Evolutionary conservation across 2,329 filamentous ascomycete genomes (phyloP).

Genomic region (Daldinia sp.): DNA sequence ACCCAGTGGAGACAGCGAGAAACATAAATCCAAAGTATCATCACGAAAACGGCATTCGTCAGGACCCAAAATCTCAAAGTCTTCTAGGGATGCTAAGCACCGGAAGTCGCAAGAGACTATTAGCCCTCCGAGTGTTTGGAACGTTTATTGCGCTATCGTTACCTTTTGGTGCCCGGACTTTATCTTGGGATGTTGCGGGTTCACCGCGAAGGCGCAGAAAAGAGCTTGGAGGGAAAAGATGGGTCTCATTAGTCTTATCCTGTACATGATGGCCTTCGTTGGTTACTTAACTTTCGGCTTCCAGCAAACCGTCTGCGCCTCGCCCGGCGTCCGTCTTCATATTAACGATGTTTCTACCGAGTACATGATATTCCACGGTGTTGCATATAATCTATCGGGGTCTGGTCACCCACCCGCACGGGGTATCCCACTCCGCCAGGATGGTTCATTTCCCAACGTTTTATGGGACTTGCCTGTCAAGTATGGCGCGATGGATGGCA

Average conservation of each 20-base stretch:
- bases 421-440: slow-evolving; percentile 72
- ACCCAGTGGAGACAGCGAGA: slow-evolving; percentile 56
- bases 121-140: slow-evolving; percentile 89
- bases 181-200: slow-evolving; percentile 86
- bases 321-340: slow-evolving; percentile 77
- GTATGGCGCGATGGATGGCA: slow-evolving; percentile 90
- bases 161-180: slow-evolving; percentile 96
- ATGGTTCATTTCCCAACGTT: slow-evolving; percentile 75
- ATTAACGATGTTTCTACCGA: slow-evolving; percentile 84
- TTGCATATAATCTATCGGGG: slow-evolving; percentile 83
- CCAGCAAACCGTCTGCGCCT: slow-evolving; percentile 85
- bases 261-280: slow-evolving; percentile 87
- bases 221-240: slow-evolving; percentile 98
- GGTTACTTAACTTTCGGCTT: slow-evolving; percentile 98
- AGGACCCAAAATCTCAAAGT: slow-evolving; percentile 74
- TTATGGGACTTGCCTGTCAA: slow-evolving; percentile 86
- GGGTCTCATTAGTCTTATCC: slow-evolving; percentile 92
- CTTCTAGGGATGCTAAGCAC: slow-evolving; percentile 63
- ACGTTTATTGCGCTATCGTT: slow-evolving; percentile 91
- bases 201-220: slow-evolving; percentile 85
- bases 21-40: slow-evolving; percentile 51
- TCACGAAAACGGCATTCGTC: slow-evolving; percentile 58
- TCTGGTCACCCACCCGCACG: slow-evolving; percentile 84
- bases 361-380: slow-evolving; percentile 97
- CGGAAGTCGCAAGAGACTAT: slow-evolving; percentile 71